Percentiles rank a stretch among this genome's conserved stretches.
These are phyloP conservation scores for Aspergillus campestris DNA, from an alignment of 495 filamentous ascomycete genomes.

Conservation along the genomic window DNA sequence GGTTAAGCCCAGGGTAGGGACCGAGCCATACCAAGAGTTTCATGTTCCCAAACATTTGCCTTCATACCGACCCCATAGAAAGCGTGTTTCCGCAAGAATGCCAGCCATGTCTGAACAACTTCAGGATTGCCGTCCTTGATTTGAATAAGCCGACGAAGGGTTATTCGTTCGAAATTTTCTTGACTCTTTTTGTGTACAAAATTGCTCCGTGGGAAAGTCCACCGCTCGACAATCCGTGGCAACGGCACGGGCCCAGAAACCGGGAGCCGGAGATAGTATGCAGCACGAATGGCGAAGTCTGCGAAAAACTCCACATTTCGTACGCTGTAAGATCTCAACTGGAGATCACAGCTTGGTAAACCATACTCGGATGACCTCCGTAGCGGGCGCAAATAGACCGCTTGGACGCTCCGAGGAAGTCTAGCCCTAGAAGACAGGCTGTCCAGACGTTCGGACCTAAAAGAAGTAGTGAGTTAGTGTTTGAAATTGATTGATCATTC, in stretches of 20 bases:
- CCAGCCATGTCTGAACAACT: slow-evolving; percentile 81
- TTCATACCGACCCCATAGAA: slow-evolving; percentile 98
- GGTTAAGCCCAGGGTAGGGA: not conserved
- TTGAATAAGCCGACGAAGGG: slow-evolving; percentile 77
- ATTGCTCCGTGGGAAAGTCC: slow-evolving; percentile 84
- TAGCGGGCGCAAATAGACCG: slow-evolving; percentile 76
- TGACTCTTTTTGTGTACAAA: slow-evolving; percentile 97
- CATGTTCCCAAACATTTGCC: slow-evolving; percentile 89
- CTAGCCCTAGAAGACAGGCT: slow-evolving; percentile 36
- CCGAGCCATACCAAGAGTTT: slow-evolving; percentile 49
- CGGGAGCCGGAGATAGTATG: slow-evolving; percentile 85
- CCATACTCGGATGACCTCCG: slow-evolving; percentile 64
- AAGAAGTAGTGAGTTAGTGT: slow-evolving; percentile 6
- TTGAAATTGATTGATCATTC: not conserved
- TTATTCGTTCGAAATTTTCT: slow-evolving; percentile 94
- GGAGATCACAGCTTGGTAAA: slow-evolving; percentile 79
- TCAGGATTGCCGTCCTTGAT: slow-evolving; percentile 89
- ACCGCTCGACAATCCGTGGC: slow-evolving; percentile 75
- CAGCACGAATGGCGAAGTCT: slow-evolving; percentile 90
- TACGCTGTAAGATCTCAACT: slow-evolving; percentile 83
- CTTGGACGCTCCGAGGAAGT: slow-evolving; percentile 69
- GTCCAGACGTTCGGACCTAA: slow-evolving; percentile 32
- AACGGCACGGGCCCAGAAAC: slow-evolving; percentile 85
- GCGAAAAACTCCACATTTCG: slow-evolving; percentile 90
- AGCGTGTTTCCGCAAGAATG: slow-evolving; percentile 79